phyloP scores from a whole-genome alignment of 305 asterid genomes.

The Ruellia speciosa region DNA sequence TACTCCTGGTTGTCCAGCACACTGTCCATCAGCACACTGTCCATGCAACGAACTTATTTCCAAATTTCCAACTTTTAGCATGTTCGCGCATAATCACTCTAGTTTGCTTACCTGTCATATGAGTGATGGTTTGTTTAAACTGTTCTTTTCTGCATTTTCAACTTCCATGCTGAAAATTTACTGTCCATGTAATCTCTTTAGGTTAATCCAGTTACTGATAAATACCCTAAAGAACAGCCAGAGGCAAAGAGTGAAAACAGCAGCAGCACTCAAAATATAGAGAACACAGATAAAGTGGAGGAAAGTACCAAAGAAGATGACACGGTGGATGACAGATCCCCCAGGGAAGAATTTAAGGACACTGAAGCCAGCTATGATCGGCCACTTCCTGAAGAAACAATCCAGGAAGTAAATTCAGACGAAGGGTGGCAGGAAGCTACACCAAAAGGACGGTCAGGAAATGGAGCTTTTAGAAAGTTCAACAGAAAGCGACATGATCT shows the following conservation, averaged over 20 bases:
- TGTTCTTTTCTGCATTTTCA: conserved; percentile 10
- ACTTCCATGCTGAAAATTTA: conserved; percentile 21
- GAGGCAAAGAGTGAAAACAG: conserved; percentile 39
- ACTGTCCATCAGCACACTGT: neutral
- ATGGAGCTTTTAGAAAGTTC: conserved; percentile 47
- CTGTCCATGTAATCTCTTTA: conserved; percentile 25
- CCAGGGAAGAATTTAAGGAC: conserved; percentile 26
- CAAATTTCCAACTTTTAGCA: neutral
- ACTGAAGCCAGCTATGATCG: conserved; percentile 21
- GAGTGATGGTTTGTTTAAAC: neutral
- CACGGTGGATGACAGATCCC: conserved; percentile 27
- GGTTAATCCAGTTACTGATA: conserved; percentile 56
- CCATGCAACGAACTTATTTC: neutral
- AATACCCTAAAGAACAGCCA: conserved; percentile 40
- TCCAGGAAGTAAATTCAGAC: conserved; percentile 51
- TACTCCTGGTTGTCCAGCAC: neutral
- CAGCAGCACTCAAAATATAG: conserved; percentile 29
- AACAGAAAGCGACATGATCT: conserved; percentile 67
- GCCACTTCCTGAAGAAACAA: conserved; percentile 31
- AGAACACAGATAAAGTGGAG: conserved; percentile 24
- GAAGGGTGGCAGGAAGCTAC: conserved; percentile 99
- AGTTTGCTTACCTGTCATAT: neutral
- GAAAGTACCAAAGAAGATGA: conserved; percentile 38
- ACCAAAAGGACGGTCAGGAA: conserved; percentile 65
- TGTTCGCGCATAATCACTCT: no score